Evolutionary conservation across 2,329 filamentous ascomycete species (phyloP), one percentile per base, ranked within the genome.

Genomic region (Cercospora sp.): DNA sequence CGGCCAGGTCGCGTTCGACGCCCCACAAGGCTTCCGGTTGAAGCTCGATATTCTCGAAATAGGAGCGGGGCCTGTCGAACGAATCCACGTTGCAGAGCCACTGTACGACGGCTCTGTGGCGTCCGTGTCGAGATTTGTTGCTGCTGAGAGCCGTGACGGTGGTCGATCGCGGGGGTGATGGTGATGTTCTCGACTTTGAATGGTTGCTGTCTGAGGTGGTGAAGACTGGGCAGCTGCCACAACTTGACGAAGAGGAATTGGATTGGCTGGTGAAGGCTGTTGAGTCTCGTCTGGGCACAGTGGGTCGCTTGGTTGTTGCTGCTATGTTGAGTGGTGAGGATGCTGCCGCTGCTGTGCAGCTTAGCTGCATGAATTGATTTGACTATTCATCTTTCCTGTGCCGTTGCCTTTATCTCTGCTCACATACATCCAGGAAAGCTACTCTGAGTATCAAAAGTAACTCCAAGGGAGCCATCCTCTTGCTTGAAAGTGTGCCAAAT

Each of bases 1-100:
- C 63, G 70, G 70, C 69, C 71, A 71, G 62, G 65, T 72, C 40
- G 68, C 62, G 58, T 72, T 68, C 69, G 67, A 72, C 32, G 66
- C 70, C 49, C 61, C 70, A 13, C 70, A 70, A 67, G 70, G 70
- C 43, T 73, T 73, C 40, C 68, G 66, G 5, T 8, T 73, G 26
- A 45, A 62, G 12, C 21, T 73, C 51, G 71, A 73, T 62, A 26
- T 73, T 13, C 67, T 72, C 26, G 63, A 71, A 34, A 63, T 72
- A 30, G 70, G 51, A 28, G 10, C 24, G 51, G 10, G 51, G 51
- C 51, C 51, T 1, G 51, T 55, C 51, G 16, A 55, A 62, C 70
- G 65, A 21, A 71, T 73, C 53, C 65, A 73, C 66, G 66, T 55
- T 10, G 45, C 62, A 37, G 65, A 71, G 61, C 55, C 65, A 45